A percentile compares a stretch with the other conserved stretches of the same genome.
Evolutionary conservation across 2,329 filamentous ascomycete genomes (phyloP).

Genomic region (Talaromyces piceae): DNA sequence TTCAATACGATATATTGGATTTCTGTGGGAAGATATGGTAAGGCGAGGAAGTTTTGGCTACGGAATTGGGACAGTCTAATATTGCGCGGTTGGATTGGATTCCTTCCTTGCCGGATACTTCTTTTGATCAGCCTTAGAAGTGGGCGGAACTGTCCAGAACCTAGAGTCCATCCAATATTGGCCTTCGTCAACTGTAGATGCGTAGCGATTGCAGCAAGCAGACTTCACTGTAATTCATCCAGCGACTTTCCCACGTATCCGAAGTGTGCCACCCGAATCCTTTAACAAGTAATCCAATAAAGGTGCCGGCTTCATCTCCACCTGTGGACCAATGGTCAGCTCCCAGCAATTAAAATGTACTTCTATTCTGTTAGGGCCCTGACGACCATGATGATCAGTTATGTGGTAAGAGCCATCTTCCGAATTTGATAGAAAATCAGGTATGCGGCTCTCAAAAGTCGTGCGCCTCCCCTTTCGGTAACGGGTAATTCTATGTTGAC

Average conservation of each 20-base stretch:
- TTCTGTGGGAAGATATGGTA: neutral
- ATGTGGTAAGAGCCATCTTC: too few relatives aligned
- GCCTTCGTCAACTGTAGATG: neutral
- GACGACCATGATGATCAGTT: too few relatives aligned
- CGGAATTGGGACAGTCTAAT: neutral
- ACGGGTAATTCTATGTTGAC: neutral
- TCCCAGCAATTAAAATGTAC: neutral
- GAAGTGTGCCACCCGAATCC: too few relatives aligned
- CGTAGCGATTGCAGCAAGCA: neutral
- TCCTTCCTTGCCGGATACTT: neutral
- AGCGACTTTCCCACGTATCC: too few relatives aligned
- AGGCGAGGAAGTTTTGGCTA: neutral
- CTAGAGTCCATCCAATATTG: neutral
- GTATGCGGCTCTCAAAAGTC: too few relatives aligned
- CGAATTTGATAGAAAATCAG: too few relatives aligned
- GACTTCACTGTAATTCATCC: neutral
- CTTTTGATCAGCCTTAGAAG: neutral
- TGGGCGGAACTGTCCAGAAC: neutral
- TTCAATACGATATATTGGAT: neutral
- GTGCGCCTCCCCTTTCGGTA: too few relatives aligned
- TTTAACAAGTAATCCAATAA: neutral
- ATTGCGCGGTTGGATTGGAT: neutral
- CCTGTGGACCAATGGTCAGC: neutral
- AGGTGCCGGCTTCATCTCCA: neutral
- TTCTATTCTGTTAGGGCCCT: too few relatives aligned